These are phyloP conservation scores for Litsea cubeba DNA, from an alignment of 164 flowering plant genomes.

Conservation along the genomic window DNA sequence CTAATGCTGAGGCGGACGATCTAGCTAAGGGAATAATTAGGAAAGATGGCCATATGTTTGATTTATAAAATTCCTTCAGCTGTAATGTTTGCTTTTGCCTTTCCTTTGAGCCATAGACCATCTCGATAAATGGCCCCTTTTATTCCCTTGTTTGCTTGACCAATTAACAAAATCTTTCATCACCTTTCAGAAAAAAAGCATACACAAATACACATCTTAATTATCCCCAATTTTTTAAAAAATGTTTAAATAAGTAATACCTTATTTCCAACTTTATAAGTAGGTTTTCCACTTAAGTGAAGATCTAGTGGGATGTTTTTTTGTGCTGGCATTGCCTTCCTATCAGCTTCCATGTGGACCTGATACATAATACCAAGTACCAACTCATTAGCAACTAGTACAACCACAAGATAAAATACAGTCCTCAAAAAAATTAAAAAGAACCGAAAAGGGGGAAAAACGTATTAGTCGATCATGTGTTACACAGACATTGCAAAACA, in stretches of 20 bases:
- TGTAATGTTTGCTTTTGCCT: too few relatives aligned
- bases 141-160: too few relatives aligned
- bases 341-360: constrained; percentile 97
- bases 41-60: too few relatives aligned
- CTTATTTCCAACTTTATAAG: constrained; percentile 87
- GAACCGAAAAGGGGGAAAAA: background rate
- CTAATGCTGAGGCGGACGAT: too few relatives aligned
- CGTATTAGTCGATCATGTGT: background rate
- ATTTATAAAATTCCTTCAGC: too few relatives aligned
- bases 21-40: too few relatives aligned
- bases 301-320: constrained; percentile 28
- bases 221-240: too few relatives aligned
- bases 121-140: too few relatives aligned
- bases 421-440: background rate
- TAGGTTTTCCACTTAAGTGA: constrained; percentile 52
- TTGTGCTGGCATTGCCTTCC: constrained; percentile 66
- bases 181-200: too few relatives aligned
- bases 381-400: background rate
- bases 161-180: too few relatives aligned
- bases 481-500: background rate
- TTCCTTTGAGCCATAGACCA: too few relatives aligned
- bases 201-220: too few relatives aligned
- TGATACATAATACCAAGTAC: constrained; percentile 17
- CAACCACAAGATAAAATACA: background rate
- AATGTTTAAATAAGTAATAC: constrained; percentile 25